phyloP scores from a whole-genome alignment of 2,329 filamentous ascomycete species.

The Chaetomium olivaceum region DNA sequence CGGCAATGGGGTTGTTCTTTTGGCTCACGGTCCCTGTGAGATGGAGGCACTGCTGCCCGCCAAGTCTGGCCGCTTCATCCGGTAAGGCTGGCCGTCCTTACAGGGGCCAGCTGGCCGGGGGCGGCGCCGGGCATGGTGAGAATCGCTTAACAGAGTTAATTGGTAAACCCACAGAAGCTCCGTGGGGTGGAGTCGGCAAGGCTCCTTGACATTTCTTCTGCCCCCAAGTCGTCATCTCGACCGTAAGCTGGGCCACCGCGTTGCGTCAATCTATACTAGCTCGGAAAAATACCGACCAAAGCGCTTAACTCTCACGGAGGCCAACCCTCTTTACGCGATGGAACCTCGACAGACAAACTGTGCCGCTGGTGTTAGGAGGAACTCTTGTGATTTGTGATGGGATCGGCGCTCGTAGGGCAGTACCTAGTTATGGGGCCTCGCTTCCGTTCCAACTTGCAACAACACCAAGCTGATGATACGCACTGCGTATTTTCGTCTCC shows the following conservation, averaged over 20 bases:
- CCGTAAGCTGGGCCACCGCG: neutral
- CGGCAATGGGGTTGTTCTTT: conserved; percentile 18
- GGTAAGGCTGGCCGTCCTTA: conserved; percentile 21
- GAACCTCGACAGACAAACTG: neutral
- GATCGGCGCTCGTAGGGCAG: neutral
- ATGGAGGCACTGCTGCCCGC: conserved; percentile 23
- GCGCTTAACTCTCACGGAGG: neutral
- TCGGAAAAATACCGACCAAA: neutral
- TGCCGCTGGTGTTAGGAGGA: no score
- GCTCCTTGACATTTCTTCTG: neutral
- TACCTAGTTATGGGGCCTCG: neutral
- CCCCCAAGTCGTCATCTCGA: neutral
- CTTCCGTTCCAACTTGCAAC: neutral
- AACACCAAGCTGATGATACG: neutral
- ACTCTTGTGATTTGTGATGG: no score
- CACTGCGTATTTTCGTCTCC: neutral
- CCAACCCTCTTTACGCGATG: neutral
- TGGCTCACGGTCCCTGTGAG: conserved; percentile 3
- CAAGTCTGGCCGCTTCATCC: conserved; percentile 15
- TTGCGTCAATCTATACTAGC: neutral
- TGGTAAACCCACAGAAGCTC: conserved; percentile 2
- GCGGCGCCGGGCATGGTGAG: neutral
- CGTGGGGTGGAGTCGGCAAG: neutral
- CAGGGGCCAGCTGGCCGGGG: conserved; percentile 5
- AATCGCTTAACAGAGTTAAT: neutral